phyloP scores from a whole-genome alignment of 768 basidiomycete genomes.

The Boletus pseudo-olivaceus region DNA sequence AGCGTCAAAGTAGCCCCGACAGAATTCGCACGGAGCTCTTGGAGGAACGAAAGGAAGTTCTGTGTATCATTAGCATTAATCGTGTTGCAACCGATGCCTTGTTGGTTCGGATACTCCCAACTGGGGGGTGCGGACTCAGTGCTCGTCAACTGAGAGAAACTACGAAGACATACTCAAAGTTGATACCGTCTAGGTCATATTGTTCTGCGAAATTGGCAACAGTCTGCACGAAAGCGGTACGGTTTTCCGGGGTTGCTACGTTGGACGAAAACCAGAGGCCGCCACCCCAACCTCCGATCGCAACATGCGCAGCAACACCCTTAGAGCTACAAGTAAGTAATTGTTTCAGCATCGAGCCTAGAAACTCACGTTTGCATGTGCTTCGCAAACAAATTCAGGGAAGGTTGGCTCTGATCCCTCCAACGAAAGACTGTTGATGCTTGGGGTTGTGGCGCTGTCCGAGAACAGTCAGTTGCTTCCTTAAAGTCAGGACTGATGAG shows the following conservation, averaged over 20 bases:
- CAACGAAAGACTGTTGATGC: slow-evolving; percentile 32
- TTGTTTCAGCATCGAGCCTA: not conserved
- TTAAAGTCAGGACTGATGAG: not conserved
- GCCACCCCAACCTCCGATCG: slow-evolving; percentile 73
- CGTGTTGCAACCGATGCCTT: slow-evolving; percentile 69
- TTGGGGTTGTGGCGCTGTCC: slow-evolving; percentile 33
- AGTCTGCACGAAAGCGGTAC: slow-evolving; percentile 64
- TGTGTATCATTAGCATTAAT: slow-evolving; percentile 55
- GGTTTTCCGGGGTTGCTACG: slow-evolving; percentile 52
- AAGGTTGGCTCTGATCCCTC: slow-evolving; percentile 45
- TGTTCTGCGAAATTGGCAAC: slow-evolving; percentile 44
- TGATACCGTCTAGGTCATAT: slow-evolving; percentile 57
- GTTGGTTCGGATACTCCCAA: slow-evolving; percentile 79
- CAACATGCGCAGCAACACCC: slow-evolving; percentile 54
- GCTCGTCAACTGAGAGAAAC: not conserved
- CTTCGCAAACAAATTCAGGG: slow-evolving; percentile 52
- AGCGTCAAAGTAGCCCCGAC: slow-evolving; percentile 51
- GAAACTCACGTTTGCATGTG: slow-evolving; percentile 34
- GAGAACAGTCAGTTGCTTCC: not conserved
- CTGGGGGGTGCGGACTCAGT: slow-evolving; percentile 37
- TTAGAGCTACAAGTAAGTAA: slow-evolving; percentile 22
- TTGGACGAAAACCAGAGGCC: slow-evolving; percentile 58
- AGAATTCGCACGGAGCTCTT: slow-evolving; percentile 56
- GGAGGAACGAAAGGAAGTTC: slow-evolving; percentile 77
- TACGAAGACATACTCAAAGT: slow-evolving; percentile 25